Evolutionary conservation across 2,329 filamentous ascomycete species (phyloP).

Genomic region (Colletotrichum sp.): DNA sequence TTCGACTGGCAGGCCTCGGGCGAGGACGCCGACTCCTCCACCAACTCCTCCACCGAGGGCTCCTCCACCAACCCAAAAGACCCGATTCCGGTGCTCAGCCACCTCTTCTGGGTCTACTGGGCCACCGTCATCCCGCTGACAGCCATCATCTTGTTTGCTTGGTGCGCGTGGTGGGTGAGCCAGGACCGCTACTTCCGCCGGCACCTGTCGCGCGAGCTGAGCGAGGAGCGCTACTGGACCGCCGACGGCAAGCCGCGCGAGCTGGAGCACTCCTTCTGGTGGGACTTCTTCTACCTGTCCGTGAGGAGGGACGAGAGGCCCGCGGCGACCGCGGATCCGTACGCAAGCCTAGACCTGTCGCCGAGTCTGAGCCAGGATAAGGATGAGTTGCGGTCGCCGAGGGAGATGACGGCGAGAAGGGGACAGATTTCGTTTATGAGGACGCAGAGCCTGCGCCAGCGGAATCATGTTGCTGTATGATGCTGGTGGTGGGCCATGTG

Average conservation of each 20-base stretch:
- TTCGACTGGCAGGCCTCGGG: slow-evolving; percentile 47
- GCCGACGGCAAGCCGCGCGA: slow-evolving; percentile 44
- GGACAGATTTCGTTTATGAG: slow-evolving; percentile 15
- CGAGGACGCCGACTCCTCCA: slow-evolving; percentile 28
- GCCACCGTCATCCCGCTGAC: slow-evolving; percentile 47
- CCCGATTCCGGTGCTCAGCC: slow-evolving; percentile 37
- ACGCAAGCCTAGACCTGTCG: slow-evolving; percentile 7
- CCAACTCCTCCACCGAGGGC: background rate
- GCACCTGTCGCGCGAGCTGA: slow-evolving; percentile 49
- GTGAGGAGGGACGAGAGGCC: slow-evolving; percentile 34
- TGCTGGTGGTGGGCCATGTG: background rate
- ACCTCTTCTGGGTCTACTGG: slow-evolving; percentile 52
- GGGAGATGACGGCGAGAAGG: slow-evolving; percentile 5
- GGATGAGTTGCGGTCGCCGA: slow-evolving; percentile 12
- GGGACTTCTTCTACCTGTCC: slow-evolving; percentile 48
- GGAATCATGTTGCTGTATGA: slow-evolving; percentile 10
- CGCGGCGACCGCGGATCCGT: background rate
- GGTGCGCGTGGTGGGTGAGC: slow-evolving; percentile 52
- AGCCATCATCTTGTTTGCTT: slow-evolving; percentile 41
- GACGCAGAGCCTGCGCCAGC: slow-evolving; percentile 12
- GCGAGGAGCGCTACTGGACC: slow-evolving; percentile 53
- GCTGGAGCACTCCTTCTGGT: slow-evolving; percentile 44
- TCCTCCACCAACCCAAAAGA: slow-evolving; percentile 23
- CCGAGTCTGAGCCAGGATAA: slow-evolving; percentile 8
- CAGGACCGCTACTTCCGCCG: slow-evolving; percentile 51